Evolutionary conservation across 75 land plant species (phyloP), one percentile per base, ranked within the genome.

Genomic region (Pseudotsuga menziesii): DNA sequence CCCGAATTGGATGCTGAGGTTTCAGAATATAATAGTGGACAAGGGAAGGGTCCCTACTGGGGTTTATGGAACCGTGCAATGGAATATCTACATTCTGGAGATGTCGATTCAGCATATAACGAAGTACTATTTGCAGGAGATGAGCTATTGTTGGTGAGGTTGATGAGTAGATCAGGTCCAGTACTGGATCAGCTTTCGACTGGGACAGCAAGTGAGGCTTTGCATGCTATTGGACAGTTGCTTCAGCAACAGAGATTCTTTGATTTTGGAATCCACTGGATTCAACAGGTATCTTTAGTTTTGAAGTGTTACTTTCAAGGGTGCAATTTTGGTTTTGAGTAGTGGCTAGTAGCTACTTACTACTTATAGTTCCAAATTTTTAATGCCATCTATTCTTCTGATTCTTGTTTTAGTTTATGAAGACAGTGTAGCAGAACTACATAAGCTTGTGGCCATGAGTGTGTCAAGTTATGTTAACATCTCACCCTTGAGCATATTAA

Each of bases 161-260:
- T 97, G 86, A 97, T 97, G 98, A 91, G 88, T 57, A 86, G 86
- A 83, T 83, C 98, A n/a, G 99, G 99, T 3, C 99, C 99, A 36
- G 93, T 88, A 2, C 19, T 97, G 44, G 89, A 94, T 29, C 95
- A 94, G 60, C 87, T 97, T 15, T 83, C 94, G 16, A 74, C 80
- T 78, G 90, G 85, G 35, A 84, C 91, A 44, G 99, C 93, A 64
- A 61, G 57, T 61, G 89, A 92, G 61, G 75, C 88, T 27, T 77
- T 97, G 70, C 82, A 82, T 82, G 87, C 91, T 36, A 78, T 92
- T 39, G 88, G 78, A 39, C 98, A 91, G 75, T 79, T 92, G 75
- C 79, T 97, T 1, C 84, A 85, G 64, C 98, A 97, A 76, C 94
- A 91, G 75, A 90, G 91, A 78, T 85, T 92, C 79, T 82, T 89